These are phyloP conservation scores for Globisporangium middletonii DNA, from an alignment of 352 stramenopile genomes.

Conservation along the genomic window DNA sequence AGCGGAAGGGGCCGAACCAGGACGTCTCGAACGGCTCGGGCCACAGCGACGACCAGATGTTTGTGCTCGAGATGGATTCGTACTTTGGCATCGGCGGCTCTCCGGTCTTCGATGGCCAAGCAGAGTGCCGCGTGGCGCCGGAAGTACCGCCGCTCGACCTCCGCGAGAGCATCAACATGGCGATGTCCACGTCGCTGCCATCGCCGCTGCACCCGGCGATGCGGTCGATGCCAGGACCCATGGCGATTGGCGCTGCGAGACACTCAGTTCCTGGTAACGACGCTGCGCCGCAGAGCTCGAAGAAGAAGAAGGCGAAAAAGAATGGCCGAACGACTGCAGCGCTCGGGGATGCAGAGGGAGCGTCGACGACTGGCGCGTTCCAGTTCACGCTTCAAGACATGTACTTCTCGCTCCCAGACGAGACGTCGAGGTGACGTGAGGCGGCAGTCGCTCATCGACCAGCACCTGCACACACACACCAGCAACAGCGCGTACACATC, in stretches of 20 bases:
- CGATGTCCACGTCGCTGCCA: conserved; percentile 61
- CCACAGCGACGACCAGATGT: conserved; percentile 60
- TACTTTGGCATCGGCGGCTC: conserved; percentile 82
- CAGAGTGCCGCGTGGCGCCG: conserved; percentile 21
- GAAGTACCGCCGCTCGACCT: conserved; percentile 60
- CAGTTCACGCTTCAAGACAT: conserved; percentile 81
- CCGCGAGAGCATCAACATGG: conserved; percentile 65
- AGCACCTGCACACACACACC: neutral
- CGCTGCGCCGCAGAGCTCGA: conserved; percentile 12
- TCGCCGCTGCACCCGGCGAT: conserved; percentile 20
- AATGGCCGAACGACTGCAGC: neutral
- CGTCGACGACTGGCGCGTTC: conserved; percentile 10
- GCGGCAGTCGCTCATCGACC: neutral
- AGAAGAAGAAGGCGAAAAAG: conserved; percentile 36
- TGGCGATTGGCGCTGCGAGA: neutral
- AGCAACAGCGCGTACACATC: neutral
- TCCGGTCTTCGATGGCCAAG: conserved; percentile 59
- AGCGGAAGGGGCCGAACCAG: conserved; percentile 59
- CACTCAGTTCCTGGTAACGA: neutral
- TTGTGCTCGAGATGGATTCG: conserved; percentile 84
- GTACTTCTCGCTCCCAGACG: conserved; percentile 60
- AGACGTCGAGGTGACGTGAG: conserved; percentile 22
- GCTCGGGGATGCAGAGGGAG: neutral
- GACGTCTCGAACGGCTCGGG: conserved; percentile 27
- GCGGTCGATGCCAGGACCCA: conserved; percentile 2